These are phyloP conservation scores for Closterium sp. DNA, from an alignment of 139 green algal species.

Conservation along the genomic window DNA sequence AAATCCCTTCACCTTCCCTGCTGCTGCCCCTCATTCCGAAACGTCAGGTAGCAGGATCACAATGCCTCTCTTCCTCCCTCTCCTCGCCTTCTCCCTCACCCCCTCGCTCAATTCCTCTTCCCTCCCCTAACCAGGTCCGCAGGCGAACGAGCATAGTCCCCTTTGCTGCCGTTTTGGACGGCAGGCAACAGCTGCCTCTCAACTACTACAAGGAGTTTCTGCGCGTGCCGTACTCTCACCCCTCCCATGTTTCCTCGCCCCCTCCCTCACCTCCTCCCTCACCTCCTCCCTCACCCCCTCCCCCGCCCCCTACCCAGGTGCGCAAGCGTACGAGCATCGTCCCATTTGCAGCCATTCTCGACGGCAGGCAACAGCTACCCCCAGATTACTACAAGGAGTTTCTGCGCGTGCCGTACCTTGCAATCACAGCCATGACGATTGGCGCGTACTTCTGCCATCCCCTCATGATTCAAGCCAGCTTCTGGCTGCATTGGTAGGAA, in stretches of 20 bases:
- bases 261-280: too few relatives aligned
- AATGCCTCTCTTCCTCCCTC: too few relatives aligned
- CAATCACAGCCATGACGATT: slow-evolving; percentile 70
- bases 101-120: too few relatives aligned
- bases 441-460: slow-evolving; percentile 87
- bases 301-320: too few relatives aligned
- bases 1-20: slow-evolving; percentile 78
- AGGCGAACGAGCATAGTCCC: slow-evolving; percentile 80
- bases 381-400: slow-evolving; percentile 70
- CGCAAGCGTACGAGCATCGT: too few relatives aligned
- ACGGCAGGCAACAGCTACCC: too few relatives aligned
- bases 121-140: not conserved
- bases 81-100: too few relatives aligned
- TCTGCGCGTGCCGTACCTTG: slow-evolving; percentile 79
- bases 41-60: too few relatives aligned
- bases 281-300: too few relatives aligned
- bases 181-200: slow-evolving; percentile 74
- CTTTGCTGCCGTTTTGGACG: slow-evolving; percentile 58
- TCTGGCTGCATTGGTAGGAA: slow-evolving; percentile 74
- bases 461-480: slow-evolving; percentile 82
- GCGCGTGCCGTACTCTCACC: not conserved
- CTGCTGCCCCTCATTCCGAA: too few relatives aligned
- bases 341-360: too few relatives aligned
- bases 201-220: slow-evolving; percentile 76
- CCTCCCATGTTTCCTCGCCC: too few relatives aligned